Evolutionary conservation across 1,284 basidiomycete species (phyloP).

Genomic region (Limonomyces culmigenus): DNA sequence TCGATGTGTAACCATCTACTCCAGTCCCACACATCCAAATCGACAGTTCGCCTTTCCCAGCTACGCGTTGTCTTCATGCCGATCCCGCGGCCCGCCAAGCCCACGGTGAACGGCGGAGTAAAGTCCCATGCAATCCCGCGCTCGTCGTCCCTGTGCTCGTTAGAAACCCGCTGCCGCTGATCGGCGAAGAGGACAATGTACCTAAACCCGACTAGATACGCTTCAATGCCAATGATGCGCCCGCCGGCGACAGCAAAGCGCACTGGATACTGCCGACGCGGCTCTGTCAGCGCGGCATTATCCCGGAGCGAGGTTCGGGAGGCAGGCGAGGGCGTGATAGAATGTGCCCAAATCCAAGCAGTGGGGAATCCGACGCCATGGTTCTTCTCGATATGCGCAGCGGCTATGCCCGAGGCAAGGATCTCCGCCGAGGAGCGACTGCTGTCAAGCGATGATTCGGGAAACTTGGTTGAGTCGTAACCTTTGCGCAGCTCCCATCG

Average conservation of each 20-base stretch:
- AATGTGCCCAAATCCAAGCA: not conserved
- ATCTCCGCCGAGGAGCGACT: too few species aligned
- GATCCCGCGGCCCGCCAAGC: not conserved
- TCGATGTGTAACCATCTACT: not conserved
- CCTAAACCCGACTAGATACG: not conserved
- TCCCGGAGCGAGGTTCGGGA: not conserved
- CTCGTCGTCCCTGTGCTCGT: not conserved
- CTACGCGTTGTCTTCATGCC: not conserved
- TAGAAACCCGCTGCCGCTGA: too few species aligned
- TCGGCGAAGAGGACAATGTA: too few species aligned
- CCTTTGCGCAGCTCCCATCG: not conserved
- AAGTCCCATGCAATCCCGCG: conserved; percentile 1
- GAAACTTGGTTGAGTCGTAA: not conserved
- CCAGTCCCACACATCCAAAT: not conserved
- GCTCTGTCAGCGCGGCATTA: too few species aligned
- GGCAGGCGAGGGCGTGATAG: not conserved
- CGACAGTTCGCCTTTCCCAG: not conserved
- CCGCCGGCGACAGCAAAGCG: not conserved
- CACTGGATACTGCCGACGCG: not conserved
- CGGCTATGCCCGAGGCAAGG: not conserved
- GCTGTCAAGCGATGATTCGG: not conserved
- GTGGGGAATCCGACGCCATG: not conserved
- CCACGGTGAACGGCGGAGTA: not conserved
- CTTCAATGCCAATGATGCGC: not conserved
- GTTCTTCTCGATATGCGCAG: conserved; percentile 1